Evolutionary conservation across 306 rosid genomes (phyloP).

Genomic region (Ammopiptanthus mongolicus): DNA sequence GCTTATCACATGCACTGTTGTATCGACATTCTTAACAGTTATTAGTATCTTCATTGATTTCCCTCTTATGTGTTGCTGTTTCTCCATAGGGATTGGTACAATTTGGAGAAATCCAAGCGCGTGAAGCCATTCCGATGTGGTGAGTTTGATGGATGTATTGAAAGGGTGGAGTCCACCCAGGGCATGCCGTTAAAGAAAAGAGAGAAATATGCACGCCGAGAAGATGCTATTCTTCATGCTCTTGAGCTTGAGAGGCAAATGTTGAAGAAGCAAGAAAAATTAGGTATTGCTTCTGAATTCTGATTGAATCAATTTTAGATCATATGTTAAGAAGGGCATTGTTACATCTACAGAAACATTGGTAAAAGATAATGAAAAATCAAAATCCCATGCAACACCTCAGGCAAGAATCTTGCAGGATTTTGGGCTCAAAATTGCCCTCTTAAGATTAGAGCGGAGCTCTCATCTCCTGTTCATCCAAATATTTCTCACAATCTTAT

Average conservation of each 20-base stretch:
- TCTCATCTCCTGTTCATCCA: no score
- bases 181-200: conserved; percentile 84
- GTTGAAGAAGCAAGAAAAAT: conserved; percentile 48
- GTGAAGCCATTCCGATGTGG: conserved; percentile 92
- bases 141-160: conserved; percentile 92
- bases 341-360: conserved; percentile 29
- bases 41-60: neutral
- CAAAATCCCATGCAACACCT: conserved; percentile 29
- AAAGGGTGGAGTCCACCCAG: conserved; percentile 74
- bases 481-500: no score
- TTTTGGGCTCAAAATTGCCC: no score
- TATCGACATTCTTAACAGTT: neutral
- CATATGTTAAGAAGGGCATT: conserved; percentile 33
- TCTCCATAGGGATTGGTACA: conserved; percentile 85
- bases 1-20: neutral
- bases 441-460: no score
- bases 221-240: conserved; percentile 95
- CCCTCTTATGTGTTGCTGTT: conserved; percentile 2
- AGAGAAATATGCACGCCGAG: conserved; percentile 92
- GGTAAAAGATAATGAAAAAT: conserved; percentile 36
- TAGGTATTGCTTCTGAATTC: conserved; percentile 37
- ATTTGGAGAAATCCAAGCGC: conserved; percentile 95
- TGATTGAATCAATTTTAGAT: neutral
- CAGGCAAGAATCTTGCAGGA: conserved; percentile 54
- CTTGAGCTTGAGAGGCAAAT: conserved; percentile 80